Conservation (phyloP, 1,139 yeast genomes). For the Nadsonia starkeyi-henricii region DNA sequence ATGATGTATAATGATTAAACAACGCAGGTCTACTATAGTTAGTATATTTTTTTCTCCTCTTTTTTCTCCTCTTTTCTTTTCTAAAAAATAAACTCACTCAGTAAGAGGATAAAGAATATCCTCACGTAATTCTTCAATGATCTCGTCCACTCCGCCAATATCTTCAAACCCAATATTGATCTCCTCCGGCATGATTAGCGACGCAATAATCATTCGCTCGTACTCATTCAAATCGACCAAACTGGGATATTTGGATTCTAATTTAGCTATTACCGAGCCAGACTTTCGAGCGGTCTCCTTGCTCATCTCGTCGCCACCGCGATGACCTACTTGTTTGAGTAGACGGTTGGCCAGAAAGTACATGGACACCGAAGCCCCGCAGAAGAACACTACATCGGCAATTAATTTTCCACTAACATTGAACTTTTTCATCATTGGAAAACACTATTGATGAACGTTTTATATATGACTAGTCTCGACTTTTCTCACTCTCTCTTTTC, state of each 20-base stretch:
- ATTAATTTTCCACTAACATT: not conserved
- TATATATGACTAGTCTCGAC: too few relatives aligned
- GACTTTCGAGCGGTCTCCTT: not conserved
- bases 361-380: conserved; percentile 75
- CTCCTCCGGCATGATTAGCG: conserved; percentile 74
- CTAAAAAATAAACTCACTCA: too few relatives aligned
- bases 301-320: not conserved
- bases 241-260: conserved; percentile 46
- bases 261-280: conserved; percentile 36
- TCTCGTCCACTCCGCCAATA: conserved; percentile 2
- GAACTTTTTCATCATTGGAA: not conserved
- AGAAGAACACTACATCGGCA: conserved; percentile 50
- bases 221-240: conserved; percentile 56
- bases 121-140: conserved; percentile 33
- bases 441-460: too few relatives aligned
- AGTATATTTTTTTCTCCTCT: not conserved
- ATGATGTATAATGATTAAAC: conserved; percentile 14
- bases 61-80: too few relatives aligned
- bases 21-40: not conserved
- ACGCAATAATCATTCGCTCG: conserved; percentile 59
- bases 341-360: conserved; percentile 56
- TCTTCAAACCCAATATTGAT: conserved; percentile 50
- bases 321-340: conserved; percentile 6
- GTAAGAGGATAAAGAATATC: conserved; percentile 82
- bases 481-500: too few relatives aligned